Evolutionary conservation across 495 filamentous ascomycete species (phyloP).

Genomic region (Aspergillus sclerotiicarbonarius): DNA sequence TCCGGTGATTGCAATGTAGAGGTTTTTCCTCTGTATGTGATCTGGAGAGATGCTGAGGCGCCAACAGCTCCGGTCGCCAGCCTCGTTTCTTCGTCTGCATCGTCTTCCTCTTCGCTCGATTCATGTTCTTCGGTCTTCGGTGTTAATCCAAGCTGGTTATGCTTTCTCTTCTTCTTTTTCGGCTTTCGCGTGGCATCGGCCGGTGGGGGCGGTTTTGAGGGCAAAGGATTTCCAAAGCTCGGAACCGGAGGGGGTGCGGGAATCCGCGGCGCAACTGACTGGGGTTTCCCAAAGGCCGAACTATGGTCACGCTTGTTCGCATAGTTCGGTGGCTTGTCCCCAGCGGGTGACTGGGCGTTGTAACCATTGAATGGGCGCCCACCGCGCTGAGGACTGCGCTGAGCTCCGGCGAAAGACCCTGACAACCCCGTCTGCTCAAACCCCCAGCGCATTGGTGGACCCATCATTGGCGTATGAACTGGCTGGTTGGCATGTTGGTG

Average conservation of each 20-base stretch:
- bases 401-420: constrained; percentile 21
- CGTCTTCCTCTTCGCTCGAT: constrained; percentile 69
- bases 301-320: constrained; percentile 40
- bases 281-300: constrained; percentile 44
- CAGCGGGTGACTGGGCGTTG: constrained; percentile 35
- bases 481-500: constrained; percentile 25
- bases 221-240: constrained; percentile 59
- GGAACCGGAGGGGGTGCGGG: constrained; percentile 58
- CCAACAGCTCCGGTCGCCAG: constrained; percentile 33
- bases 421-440: constrained; percentile 42
- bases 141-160: constrained; percentile 77
- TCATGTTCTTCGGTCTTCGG: constrained; percentile 71
- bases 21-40: constrained; percentile 43
- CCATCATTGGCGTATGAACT: constrained; percentile 53
- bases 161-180: constrained; percentile 76
- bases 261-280: constrained; percentile 34
- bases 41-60: constrained; percentile 36
- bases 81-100: constrained; percentile 64
- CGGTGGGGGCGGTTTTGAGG: constrained; percentile 59
- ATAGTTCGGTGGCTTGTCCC: constrained; percentile 38
- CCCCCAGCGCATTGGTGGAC: constrained; percentile 57
- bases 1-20: constrained; percentile 50
- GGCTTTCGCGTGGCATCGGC: constrained; percentile 38
- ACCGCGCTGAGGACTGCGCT: constrained; percentile 30
- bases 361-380: constrained; percentile 46